Conservation (phyloP, 2,329 filamentous ascomycete species). For the Capronia coronata region DNA sequence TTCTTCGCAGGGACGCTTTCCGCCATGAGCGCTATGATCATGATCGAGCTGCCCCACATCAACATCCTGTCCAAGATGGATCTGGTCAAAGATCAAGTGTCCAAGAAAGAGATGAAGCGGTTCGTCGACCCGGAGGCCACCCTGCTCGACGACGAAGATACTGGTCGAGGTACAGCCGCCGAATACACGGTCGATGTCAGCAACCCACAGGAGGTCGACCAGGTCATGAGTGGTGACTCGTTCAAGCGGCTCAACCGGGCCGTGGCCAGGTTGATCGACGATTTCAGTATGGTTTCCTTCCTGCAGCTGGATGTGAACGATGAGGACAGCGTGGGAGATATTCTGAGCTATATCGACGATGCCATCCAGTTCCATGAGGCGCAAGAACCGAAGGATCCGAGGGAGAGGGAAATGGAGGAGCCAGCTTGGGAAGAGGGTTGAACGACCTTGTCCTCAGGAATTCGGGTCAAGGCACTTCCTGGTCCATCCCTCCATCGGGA, state of each 20-base stretch:
- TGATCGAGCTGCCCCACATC: constrained; percentile 94
- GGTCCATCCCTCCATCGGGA: too few species aligned
- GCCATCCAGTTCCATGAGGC: constrained; percentile 90
- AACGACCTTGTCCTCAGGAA: neutral
- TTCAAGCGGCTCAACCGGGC: constrained; percentile 80
- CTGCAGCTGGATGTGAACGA: constrained; percentile 81
- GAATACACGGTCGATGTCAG: constrained; percentile 46
- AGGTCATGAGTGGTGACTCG: constrained; percentile 71
- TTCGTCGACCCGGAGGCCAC: constrained; percentile 82
- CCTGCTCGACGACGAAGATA: constrained; percentile 72
- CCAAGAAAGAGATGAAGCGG: constrained; percentile 78
- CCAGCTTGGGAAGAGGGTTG: constrained; percentile 43
- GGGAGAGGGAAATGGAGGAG: constrained; percentile 54
- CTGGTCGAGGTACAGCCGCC: constrained; percentile 44
- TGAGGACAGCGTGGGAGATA: constrained; percentile 79
- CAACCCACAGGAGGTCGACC: constrained; percentile 55
- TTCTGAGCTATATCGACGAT: constrained; percentile 90
- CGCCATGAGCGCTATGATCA: constrained; percentile 98
- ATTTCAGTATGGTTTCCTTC: constrained; percentile 97
- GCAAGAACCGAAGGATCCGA: constrained; percentile 80
- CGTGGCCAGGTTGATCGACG: constrained; percentile 86
- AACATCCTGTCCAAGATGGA: constrained; percentile 99
- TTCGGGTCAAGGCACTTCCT: too few species aligned
- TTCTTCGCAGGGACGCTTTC: constrained; percentile 94
- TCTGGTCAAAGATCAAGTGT: constrained; percentile 80